Conservation (phyloP, 2,329 filamentous ascomycete genomes). For the Fusarium mangiferae region DNA sequence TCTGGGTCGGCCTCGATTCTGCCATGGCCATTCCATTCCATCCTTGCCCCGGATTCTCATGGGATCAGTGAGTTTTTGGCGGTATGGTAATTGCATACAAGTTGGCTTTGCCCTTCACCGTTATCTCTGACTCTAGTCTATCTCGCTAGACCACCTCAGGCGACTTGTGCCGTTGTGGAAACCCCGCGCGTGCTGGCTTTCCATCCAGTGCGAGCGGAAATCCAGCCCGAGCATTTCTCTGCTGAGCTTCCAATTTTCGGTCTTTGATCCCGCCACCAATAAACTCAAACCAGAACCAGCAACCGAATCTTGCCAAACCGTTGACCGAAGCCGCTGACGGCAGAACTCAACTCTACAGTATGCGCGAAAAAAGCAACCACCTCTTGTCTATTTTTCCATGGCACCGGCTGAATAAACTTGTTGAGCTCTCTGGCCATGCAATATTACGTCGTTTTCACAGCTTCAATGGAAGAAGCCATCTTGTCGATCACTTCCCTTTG, state of each 20-base stretch:
- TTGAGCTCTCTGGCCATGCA: constrained; percentile 23
- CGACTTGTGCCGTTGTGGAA: constrained; percentile 11
- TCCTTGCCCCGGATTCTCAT: constrained; percentile 28
- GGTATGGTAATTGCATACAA: not conserved
- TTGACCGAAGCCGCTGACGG: constrained; percentile 34
- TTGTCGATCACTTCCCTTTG: constrained; percentile 38
- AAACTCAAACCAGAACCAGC: constrained; percentile 18
- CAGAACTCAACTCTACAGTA: constrained; percentile 9
- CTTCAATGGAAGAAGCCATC: constrained; percentile 6
- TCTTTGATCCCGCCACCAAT: constrained; percentile 15
- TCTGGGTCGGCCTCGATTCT: constrained; percentile 35
- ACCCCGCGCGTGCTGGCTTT: constrained; percentile 9
- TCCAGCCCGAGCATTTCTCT: constrained; percentile 3
- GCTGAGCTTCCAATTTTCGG: constrained; percentile 6
- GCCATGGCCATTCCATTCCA: not conserved
- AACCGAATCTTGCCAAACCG: constrained; percentile 1
- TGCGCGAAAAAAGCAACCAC: constrained; percentile 7
- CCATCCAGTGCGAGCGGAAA: not conserved
- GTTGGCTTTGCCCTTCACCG: not conserved
- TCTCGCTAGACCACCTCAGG: not conserved
- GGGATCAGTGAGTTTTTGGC: constrained; percentile 19
- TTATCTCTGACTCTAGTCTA: constrained; percentile 7
- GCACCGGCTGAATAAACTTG: constrained; percentile 15
- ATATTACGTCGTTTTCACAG: constrained; percentile 39
- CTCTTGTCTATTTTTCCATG: constrained; percentile 10